Base-by-base conservation (phyloP, 768 basidiomycete genomes). In the Xerocomellus amylosporus region DNA sequence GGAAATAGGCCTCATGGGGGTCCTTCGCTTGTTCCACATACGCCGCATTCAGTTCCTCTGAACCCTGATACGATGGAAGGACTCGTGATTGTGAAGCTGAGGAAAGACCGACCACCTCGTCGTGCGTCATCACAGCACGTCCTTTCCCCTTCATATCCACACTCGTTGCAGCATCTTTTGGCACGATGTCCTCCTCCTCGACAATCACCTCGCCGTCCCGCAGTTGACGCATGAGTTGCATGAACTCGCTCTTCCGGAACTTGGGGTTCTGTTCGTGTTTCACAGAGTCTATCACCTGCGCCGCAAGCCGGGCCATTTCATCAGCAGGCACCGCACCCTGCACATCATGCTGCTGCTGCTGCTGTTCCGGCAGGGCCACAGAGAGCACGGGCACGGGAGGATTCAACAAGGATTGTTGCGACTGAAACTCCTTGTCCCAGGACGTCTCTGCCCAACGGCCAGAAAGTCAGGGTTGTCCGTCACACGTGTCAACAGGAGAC, bases 181-280 rank as follows among this genome's bases (percentile, higher is more conserved):
- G 72, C 12, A 95, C 88, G 70, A 97, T 82, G 48, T 85, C 72
- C 64, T 93, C 86, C 19, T 87, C 90, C 45, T 89, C 84, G 3
- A 96, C 86, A 15, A 85, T 78, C 38, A 92, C 77, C 63, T 88
- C 81, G 8, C 85, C 82, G 70, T 94, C 93, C 37, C 90, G 77
- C 51, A 97, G 72, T 68, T 90, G 85, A 48, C 80, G 82, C 93
- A 97, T 96, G 26, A 97, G 77, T 20, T 79, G 79, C 77, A 97
- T 76, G 67, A 97, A 97, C 54, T 82, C 78, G 69, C 90, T 93
- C 31, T 91, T 81, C 71, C 83, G 79, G 64, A 97, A 93, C 68
- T 96, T 97, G 34, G 86, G 83, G 64, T 90, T 93, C 63, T 80
- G 77, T 51, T 90, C 89, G 54, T 86, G 72, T 63, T 81, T 77